A percentile compares a stretch with the other conserved stretches of the same genome.
Conservation (phyloP, 2,329 filamentous ascomycete species). For the Fusarium pseudoanthophilum region DNA sequence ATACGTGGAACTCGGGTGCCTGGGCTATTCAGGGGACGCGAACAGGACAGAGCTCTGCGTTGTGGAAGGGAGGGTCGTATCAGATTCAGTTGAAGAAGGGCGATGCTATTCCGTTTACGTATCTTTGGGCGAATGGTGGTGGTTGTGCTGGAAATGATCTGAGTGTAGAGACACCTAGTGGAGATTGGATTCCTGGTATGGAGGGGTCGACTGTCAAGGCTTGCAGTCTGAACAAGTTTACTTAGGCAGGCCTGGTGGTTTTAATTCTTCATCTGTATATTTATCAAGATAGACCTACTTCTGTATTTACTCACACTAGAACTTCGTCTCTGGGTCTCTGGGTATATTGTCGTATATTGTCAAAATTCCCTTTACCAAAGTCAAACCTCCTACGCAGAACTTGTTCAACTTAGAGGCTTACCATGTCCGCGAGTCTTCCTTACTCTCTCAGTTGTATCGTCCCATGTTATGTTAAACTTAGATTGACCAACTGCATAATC, state of each 20-base stretch:
- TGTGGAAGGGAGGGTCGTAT: background rate
- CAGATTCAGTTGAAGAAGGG: background rate
- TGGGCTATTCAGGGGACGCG: background rate
- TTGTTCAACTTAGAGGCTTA: too few species aligned
- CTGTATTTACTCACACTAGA: background rate
- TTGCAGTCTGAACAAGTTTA: background rate
- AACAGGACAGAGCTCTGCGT: fast-evolving
- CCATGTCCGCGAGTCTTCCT: too few species aligned
- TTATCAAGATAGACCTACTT: background rate
- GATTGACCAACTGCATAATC: too few species aligned
- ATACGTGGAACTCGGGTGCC: fast-evolving
- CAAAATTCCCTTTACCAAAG: too few species aligned
- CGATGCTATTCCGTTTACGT: background rate
- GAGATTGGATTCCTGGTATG: background rate
- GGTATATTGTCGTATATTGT: too few species aligned
- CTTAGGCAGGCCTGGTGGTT: fast-evolving
- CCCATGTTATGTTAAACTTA: too few species aligned
- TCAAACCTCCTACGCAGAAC: too few species aligned
- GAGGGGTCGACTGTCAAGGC: background rate
- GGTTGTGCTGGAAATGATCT: background rate
- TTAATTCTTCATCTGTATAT: background rate
- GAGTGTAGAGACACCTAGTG: background rate
- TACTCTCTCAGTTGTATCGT: too few species aligned
- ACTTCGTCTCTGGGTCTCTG: too few species aligned
- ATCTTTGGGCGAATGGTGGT: background rate